Evolutionary conservation across 352 stramenopile species (phyloP).

Genomic region (Phytophthora cryptogea): DNA sequence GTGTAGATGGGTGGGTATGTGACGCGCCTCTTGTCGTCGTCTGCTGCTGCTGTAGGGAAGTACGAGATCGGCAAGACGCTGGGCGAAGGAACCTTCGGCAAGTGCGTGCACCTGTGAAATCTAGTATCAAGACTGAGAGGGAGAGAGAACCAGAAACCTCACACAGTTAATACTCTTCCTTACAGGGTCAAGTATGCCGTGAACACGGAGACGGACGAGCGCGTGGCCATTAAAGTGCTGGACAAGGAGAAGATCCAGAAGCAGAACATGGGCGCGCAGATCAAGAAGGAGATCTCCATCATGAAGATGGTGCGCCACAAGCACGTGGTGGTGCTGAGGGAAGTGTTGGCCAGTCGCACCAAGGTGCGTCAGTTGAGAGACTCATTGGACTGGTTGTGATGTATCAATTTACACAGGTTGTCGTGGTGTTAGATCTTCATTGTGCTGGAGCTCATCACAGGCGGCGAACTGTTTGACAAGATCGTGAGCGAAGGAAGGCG

Average conservation of each 20-base stretch:
- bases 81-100: constrained; percentile 97
- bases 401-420: neutral
- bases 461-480: constrained; percentile 94
- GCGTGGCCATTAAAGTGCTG: constrained; percentile 97
- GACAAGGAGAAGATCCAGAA: constrained; percentile 99
- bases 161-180: neutral
- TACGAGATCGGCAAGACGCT: constrained; percentile 97
- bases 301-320: constrained; percentile 97
- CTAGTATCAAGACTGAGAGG: neutral
- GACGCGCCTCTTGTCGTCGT: neutral
- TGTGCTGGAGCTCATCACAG: constrained; percentile 91
- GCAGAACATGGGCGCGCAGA: constrained; percentile 97
- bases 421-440: constrained; percentile 93
- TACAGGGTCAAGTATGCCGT: constrained; percentile 93
- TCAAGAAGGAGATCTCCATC: constrained; percentile 99
- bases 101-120: constrained; percentile 60
- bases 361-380: constrained; percentile 73
- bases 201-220: constrained; percentile 95
- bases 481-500: constrained; percentile 94
- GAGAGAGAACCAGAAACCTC: too few species aligned
- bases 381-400: neutral
- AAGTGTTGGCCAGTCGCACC: constrained; percentile 93
- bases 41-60: constrained; percentile 75
- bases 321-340: constrained; percentile 87
- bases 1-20: neutral